A percentile compares a stretch with the other conserved stretches of the same genome.
phyloP scores from a whole-genome alignment of 2,329 filamentous ascomycete species.

The Rhynchosporium secalis region DNA sequence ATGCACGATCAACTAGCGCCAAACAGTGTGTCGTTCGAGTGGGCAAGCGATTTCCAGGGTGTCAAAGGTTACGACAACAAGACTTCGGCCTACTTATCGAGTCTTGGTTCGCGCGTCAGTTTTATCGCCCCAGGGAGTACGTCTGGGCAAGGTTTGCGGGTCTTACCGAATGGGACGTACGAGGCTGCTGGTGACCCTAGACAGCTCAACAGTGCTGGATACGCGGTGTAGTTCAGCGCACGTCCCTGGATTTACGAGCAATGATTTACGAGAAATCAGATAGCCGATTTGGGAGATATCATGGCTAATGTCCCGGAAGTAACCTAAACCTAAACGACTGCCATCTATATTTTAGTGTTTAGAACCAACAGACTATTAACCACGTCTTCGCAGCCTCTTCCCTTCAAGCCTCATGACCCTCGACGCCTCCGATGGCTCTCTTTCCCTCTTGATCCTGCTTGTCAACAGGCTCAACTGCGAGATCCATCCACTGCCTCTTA shows the following conservation, averaged over 20 bases:
- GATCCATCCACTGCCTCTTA: neutral
- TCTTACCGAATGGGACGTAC: slow-evolving; percentile 65
- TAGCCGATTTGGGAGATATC: too few species aligned
- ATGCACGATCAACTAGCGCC: slow-evolving; percentile 65
- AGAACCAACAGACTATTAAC: too few species aligned
- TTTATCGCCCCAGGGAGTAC: slow-evolving; percentile 57
- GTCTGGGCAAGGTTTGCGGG: slow-evolving; percentile 63
- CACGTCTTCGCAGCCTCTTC: too few species aligned
- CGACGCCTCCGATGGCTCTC: neutral
- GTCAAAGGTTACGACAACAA: slow-evolving; percentile 53
- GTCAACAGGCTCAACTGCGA: too few species aligned
- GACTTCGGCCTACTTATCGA: slow-evolving; percentile 59
- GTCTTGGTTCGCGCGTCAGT: slow-evolving; percentile 59
- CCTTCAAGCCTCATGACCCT: neutral
- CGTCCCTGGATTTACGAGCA: neutral
- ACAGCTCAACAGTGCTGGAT: slow-evolving; percentile 68
- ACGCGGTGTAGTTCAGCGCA: slow-evolving; percentile 46
- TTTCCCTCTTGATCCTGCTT: neutral
- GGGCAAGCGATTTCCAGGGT: slow-evolving; percentile 41
- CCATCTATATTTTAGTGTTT: too few species aligned
- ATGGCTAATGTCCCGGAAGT: neutral
- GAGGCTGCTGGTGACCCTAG: slow-evolving; percentile 77
- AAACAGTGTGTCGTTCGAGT: slow-evolving; percentile 59
- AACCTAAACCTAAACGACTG: too few species aligned
- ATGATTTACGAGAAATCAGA: neutral